Evolutionary conservation across 768 basidiomycete genomes (phyloP), one percentile per base, ranked within the genome.

Genomic region (Termitomyces sp.): DNA sequence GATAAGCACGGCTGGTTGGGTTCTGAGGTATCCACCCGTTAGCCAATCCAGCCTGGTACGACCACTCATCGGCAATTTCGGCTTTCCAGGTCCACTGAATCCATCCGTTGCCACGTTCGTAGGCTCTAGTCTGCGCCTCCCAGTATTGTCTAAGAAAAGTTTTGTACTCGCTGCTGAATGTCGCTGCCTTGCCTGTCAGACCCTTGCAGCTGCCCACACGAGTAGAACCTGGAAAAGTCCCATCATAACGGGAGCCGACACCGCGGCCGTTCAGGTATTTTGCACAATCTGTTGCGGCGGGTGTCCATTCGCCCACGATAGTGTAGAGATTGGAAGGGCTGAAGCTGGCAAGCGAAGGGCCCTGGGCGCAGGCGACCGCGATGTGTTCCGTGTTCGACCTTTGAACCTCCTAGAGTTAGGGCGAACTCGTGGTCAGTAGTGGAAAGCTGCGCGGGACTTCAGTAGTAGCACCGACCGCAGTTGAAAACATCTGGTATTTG

Each of bases 241-340:
- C 89, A 51, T 85, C 84, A 58, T 79, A 86, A 46, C 87, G 75
- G 6, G 86, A 76, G 5, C 88, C 86, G 40, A 75, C 62, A 2
- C 89, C 91, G 45, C 91, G 83, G 3, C 94, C 94, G 62, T 95
- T 95, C 43, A 97, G 75, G 68, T 89, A 90, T 63, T 80, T 85
- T 17, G 86, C 85, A 61, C 90, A 91, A 65, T 91, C 91, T 3
- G 81, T 92, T 53, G 78, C 71, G 1, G 87, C 88, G 3, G 89
- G 80, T 1, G 87, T 84, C 86, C 90, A 97, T 73, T 97, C 94
- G 40, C 94, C 93, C 23, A 94, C 91, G 46, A 94, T 75, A 14
- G 83, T 78, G 91, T 90, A 93, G 35, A 94, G 79, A 37, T 81
- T 77, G 61, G 84, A 85, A 51, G 50, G 38, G 11, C n/a, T 40